phyloP scores from a whole-genome alignment of 2,329 filamentous ascomycete genomes.

The Pyrenophora tritici-repentis region DNA sequence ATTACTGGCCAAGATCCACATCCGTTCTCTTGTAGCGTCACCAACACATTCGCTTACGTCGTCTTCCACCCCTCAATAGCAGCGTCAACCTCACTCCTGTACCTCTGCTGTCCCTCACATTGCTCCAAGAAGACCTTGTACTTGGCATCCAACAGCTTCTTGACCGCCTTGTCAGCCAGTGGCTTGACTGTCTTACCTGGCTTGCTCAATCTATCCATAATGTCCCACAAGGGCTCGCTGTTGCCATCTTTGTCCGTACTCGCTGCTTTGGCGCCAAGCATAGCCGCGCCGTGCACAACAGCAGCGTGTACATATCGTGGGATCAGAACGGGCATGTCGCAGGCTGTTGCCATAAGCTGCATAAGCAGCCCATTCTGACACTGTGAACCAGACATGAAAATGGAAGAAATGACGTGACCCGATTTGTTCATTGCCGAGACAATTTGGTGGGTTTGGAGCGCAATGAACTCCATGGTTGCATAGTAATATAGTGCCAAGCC shows the following conservation, averaged over 20 bases:
- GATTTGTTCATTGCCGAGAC: conserved; percentile 90
- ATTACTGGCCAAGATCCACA: not conserved
- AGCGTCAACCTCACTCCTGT: conserved; percentile 76
- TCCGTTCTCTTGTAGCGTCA: not conserved
- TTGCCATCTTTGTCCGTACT: conserved; percentile 76
- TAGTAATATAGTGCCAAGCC: conserved; percentile 93
- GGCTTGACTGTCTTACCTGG: conserved; percentile 83
- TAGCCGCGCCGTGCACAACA: conserved; percentile 96
- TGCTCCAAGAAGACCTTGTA: conserved; percentile 96
- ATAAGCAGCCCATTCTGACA: conserved; percentile 96
- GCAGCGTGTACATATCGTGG: conserved; percentile 93
- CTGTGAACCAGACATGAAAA: conserved; percentile 99
- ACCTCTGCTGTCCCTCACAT: conserved; percentile 81
- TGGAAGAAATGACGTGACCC: conserved; percentile 84
- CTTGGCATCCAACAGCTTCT: conserved; percentile 81
- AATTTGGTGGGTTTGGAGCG: conserved; percentile 94
- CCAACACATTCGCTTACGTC: not conserved
- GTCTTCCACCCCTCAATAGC: conserved; percentile 45
- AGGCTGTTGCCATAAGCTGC: conserved; percentile 86
- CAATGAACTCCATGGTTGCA: conserved; percentile 96
- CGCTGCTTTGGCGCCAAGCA: conserved; percentile 97
- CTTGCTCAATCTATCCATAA: conserved; percentile 98
- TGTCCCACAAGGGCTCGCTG: conserved; percentile 88
- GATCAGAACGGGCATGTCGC: conserved; percentile 89
- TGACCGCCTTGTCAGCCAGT: conserved; percentile 71